These are phyloP conservation scores for Fraxinus sp. DNA, from an alignment of 305 asterid species.

Conservation along the genomic window DNA sequence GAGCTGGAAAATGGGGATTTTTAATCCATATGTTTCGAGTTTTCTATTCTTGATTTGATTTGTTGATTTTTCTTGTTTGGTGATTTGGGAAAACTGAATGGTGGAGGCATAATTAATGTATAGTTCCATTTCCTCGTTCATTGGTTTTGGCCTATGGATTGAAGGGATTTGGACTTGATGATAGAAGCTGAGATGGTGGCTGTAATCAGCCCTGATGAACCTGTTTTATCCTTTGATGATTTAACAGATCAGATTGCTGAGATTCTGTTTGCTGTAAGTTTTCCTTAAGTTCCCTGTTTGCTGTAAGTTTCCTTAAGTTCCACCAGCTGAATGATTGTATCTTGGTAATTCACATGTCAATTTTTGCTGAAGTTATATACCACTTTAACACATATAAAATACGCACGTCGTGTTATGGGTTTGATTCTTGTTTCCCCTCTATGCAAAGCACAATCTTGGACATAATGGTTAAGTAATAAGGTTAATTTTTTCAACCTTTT, in stretches of 20 bases:
- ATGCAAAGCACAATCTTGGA: slow-evolving; percentile 92
- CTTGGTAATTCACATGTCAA: slow-evolving; percentile 3
- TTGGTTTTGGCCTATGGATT: slow-evolving; percentile 13
- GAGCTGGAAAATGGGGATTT: neutral
- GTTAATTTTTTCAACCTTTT: slow-evolving; percentile 31
- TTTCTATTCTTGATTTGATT: neutral
- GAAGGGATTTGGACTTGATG: slow-evolving; percentile 51
- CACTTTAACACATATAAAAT: slow-evolving; percentile 54
- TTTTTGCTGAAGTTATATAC: slow-evolving; percentile 22
- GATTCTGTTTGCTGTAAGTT: slow-evolving; percentile 25
- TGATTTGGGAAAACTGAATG: neutral
- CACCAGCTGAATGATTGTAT: slow-evolving; percentile 1
- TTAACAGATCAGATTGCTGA: slow-evolving; percentile 84
- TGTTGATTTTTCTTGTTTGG: slow-evolving; percentile 14
- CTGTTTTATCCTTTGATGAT: slow-evolving; percentile 58
- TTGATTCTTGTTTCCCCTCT: slow-evolving; percentile 90
- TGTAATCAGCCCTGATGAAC: slow-evolving; percentile 53
- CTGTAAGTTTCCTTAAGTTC: slow-evolving; percentile 50
- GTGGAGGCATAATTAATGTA: slow-evolving; percentile 13
- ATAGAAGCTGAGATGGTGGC: slow-evolving; percentile 57
- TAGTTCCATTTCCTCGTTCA: neutral
- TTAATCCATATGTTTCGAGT: neutral
- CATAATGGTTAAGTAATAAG: slow-evolving; percentile 95
- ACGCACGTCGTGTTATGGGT: slow-evolving; percentile 77
- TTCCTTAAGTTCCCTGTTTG: slow-evolving; percentile 50